Evolutionary conservation across 257 asterid genomes (phyloP), one percentile per base, ranked within the genome.

Genomic region (Coffea eugenioides): DNA sequence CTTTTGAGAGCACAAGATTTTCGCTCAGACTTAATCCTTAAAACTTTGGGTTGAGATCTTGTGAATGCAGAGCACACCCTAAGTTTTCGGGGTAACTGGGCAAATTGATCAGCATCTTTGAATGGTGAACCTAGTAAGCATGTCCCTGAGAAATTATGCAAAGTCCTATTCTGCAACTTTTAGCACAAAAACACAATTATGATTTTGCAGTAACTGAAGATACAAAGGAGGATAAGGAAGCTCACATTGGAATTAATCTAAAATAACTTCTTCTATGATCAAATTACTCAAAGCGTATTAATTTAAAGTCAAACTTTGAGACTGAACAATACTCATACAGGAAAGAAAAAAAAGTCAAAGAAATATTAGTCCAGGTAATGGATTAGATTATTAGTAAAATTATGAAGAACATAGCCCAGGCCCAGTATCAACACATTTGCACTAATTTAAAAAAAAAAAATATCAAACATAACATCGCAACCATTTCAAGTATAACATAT

Each of bases 131-230:
- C 86, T 83, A 65, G 87, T 70, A 86, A 80, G 80, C 84, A 78
- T 79, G 80, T 73, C 25, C 75, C 84, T 54, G 93, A 82, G 27
- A 83, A 84, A 73, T 85, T 81, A 67, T 82, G 84, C 27, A 90
- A 69, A 76, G 88, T 80, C 83, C 84, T 79, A 78, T 79, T 88
- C 91, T 90, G 96, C 90, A 86, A 88, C 94, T 88, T 85, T 56
- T 71, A 67, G 14, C 49, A 65, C 25, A 77, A 73, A 45, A 45
- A 72, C 9, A 80, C 72, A 71, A 45, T 66, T 74, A 69, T 54
- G 36, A 34, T 39, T 57, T 49, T 34, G 52, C 51, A 74, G 61
- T 25, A 54, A 23, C 69, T 52, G 71, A 69, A 18, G 34, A 61
- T 61, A 61, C 25, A 11, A 61, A 66, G 18, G 11, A 66, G 65